Conservation (phyloP, 495 filamentous ascomycete genomes). For the Aspergillus taichungensis region DNA sequence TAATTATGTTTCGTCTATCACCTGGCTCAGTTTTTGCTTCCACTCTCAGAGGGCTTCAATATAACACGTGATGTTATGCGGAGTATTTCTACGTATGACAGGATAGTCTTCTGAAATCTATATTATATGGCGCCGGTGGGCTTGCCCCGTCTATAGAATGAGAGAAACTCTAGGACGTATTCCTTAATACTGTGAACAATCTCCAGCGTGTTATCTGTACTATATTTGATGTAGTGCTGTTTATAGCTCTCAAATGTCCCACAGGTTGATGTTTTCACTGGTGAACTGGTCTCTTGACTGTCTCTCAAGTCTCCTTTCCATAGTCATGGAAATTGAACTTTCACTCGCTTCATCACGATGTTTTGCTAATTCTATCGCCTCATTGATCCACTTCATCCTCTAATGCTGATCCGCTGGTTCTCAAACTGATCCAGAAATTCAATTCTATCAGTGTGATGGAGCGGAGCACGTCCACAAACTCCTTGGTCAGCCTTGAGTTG, state of each 20-base stretch:
- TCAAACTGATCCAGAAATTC: background rate
- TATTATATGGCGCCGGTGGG: too few species aligned
- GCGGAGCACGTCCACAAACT: background rate
- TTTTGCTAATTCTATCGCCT: background rate
- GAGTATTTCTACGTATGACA: too few species aligned
- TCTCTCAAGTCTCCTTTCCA: background rate
- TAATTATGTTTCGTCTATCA: too few species aligned
- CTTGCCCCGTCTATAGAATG: background rate
- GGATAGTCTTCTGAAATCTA: too few species aligned
- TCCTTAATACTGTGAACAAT: background rate
- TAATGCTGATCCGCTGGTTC: slow-evolving; percentile 1
- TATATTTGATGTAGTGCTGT: background rate
- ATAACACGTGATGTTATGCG: too few species aligned
- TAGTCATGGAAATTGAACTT: too few species aligned
- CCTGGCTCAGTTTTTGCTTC: too few species aligned
- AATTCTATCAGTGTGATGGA: background rate
- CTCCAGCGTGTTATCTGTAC: background rate
- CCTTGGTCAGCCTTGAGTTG: background rate
- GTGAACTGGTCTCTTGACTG: background rate
- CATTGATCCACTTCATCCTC: background rate
- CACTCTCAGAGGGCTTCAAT: too few species aligned
- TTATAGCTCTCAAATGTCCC: background rate
- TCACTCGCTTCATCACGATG: background rate
- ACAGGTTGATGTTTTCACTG: background rate
- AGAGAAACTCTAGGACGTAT: background rate